These are phyloP conservation scores for Pseudognaphalium luteoalbum DNA, from an alignment of 129 eudicot species.

Conservation along the genomic window DNA sequence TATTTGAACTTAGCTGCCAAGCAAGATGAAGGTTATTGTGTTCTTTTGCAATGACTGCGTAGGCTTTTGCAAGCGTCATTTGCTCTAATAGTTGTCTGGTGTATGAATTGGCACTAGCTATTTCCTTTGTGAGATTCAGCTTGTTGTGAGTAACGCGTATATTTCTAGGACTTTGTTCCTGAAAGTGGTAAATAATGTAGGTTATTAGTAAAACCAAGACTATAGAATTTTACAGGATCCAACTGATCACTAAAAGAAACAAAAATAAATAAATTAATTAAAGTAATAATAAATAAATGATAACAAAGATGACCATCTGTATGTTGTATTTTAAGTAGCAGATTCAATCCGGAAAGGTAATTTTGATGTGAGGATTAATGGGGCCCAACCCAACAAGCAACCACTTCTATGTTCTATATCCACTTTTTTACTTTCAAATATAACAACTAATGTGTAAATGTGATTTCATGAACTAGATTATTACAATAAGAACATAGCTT, in stretches of 20 bases:
- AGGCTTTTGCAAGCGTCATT: slow-evolving; percentile 86
- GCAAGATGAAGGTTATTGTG: slow-evolving; percentile 82
- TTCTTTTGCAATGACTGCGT: slow-evolving; percentile 76
- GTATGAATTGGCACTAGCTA: slow-evolving; percentile 54
- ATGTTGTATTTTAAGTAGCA: not conserved
- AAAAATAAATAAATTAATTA: not conserved
- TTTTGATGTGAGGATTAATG: not conserved
- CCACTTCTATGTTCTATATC: not conserved
- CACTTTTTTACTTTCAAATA: not conserved
- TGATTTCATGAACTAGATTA: not conserved
- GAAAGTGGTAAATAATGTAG: slow-evolving; percentile 28
- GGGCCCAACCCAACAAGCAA: not conserved
- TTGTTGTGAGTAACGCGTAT: slow-evolving; percentile 38
- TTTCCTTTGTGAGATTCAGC: slow-evolving; percentile 55
- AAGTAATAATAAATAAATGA: no score
- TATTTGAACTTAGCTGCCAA: slow-evolving; percentile 70
- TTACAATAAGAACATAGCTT: not conserved
- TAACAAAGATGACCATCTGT: no score
- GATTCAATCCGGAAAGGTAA: not conserved
- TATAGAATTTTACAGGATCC: not conserved
- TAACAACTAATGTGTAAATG: not conserved
- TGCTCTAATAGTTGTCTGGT: slow-evolving; percentile 75
- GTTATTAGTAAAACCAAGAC: not conserved
- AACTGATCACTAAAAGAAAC: not conserved
- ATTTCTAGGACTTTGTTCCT: slow-evolving; percentile 52